Conservation (phyloP, 768 basidiomycete genomes). For the Nidularia pulvinata region DNA sequence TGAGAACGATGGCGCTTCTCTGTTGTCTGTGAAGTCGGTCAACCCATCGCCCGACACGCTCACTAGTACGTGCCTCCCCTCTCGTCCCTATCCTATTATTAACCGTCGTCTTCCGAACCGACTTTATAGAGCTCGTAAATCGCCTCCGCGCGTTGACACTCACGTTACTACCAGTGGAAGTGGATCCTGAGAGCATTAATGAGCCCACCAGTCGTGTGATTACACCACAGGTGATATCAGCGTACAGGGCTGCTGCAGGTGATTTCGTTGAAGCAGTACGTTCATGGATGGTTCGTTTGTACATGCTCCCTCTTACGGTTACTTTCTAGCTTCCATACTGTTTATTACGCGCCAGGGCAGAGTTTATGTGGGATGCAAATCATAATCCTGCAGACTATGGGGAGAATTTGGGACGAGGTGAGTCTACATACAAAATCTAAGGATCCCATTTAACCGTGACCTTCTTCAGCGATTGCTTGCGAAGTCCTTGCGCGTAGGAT, state of each 20-base stretch:
- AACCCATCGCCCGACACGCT: slow-evolving; percentile 71
- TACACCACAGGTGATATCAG: slow-evolving; percentile 74
- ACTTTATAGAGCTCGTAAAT: slow-evolving; percentile 68
- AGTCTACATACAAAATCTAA: slow-evolving; percentile 8
- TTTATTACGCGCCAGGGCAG: slow-evolving; percentile 72
- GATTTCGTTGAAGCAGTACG: slow-evolving; percentile 86
- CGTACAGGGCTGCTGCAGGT: slow-evolving; percentile 81
- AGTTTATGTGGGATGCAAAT: slow-evolving; percentile 83
- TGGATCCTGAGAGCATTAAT: slow-evolving; percentile 61
- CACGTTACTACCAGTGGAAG: slow-evolving; percentile 79
- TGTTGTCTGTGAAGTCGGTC: slow-evolving; percentile 42
- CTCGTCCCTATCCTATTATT: background rate
- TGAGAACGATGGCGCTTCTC: slow-evolving; percentile 47
- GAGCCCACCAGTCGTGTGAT: slow-evolving; percentile 84
- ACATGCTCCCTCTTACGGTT: background rate
- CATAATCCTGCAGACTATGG: slow-evolving; percentile 84
- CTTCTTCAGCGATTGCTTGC: slow-evolving; percentile 65
- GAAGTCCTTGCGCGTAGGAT: slow-evolving; percentile 84
- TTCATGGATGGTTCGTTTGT: background rate
- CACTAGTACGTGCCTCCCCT: slow-evolving; percentile 53
- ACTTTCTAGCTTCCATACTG: slow-evolving; percentile 72
- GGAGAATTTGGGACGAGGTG: slow-evolving; percentile 83
- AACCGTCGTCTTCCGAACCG: background rate
- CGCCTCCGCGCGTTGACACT: slow-evolving; percentile 78
- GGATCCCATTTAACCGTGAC: slow-evolving; percentile 1